Evolutionary conservation across 2,329 filamentous ascomycete species (phyloP).

Genomic region (Phaeophleospora eucalypticola): DNA sequence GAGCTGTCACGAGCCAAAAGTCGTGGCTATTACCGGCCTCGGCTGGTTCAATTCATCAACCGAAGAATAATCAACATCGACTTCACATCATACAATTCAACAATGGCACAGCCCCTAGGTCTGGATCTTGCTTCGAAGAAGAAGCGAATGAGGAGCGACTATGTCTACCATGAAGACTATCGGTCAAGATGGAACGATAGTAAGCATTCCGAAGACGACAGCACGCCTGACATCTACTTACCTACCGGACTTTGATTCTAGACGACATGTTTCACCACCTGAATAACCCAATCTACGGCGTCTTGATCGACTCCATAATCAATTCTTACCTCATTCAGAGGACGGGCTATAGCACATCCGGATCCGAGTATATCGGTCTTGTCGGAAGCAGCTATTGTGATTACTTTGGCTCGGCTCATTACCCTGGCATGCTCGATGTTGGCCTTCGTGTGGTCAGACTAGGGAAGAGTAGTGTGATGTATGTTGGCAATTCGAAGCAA

Average conservation of each 20-base stretch:
- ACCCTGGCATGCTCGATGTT: constrained; percentile 77
- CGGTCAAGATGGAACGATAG: constrained; percentile 70
- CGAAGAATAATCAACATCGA: too few relatives aligned
- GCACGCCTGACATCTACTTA: too few relatives aligned
- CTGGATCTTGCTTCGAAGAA: constrained; percentile 34
- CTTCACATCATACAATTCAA: too few relatives aligned
- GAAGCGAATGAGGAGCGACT: constrained; percentile 59
- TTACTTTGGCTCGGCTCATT: constrained; percentile 72
- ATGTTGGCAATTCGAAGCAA: not conserved
- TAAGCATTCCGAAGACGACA: not conserved
- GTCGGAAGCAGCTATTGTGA: constrained; percentile 83
- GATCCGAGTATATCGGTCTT: constrained; percentile 70
- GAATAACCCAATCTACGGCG: constrained; percentile 48
- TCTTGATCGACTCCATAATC: constrained; percentile 71
- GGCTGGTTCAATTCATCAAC: too few relatives aligned
- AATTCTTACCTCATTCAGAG: constrained; percentile 82
- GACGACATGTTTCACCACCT: constrained; percentile 89
- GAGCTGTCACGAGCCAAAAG: too few relatives aligned
- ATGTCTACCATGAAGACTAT: constrained; percentile 74
- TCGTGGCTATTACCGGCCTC: too few relatives aligned
- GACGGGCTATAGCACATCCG: constrained; percentile 70
- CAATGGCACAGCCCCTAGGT: constrained; percentile 39
- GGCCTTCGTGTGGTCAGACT: constrained; percentile 78
- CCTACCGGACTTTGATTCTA: too few relatives aligned
- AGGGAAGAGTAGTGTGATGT: constrained; percentile 75